A percentile compares a stretch with the other conserved stretches of the same genome.
phyloP scores from a whole-genome alignment of 2,329 filamentous ascomycete genomes.

The Colletotrichum magnum region DNA sequence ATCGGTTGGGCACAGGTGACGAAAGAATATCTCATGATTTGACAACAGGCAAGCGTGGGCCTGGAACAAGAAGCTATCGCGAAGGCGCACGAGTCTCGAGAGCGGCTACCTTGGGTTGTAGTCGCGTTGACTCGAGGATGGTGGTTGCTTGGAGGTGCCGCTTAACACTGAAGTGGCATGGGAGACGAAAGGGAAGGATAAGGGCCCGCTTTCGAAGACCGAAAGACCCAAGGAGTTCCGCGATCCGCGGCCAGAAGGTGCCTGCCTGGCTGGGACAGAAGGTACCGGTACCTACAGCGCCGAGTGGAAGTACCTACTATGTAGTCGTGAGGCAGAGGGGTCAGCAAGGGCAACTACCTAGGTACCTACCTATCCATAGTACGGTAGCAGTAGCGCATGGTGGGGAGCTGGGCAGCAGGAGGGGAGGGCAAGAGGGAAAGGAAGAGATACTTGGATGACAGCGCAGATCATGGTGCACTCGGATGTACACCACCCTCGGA shows the following conservation, averaged over 20 bases:
- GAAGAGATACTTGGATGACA: constrained; percentile 11
- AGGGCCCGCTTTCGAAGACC: constrained; percentile 15
- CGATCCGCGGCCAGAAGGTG: constrained; percentile 15
- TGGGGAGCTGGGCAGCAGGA: neutral
- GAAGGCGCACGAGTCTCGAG: constrained; percentile 6
- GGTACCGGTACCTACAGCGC: neutral
- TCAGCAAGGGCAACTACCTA: too few species aligned
- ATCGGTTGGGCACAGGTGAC: constrained; percentile 11
- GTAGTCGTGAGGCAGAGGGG: too few species aligned
- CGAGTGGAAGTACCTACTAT: too few species aligned
- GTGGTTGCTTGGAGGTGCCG: constrained; percentile 12
- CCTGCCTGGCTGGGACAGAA: neutral
- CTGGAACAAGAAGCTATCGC: constrained; percentile 30
- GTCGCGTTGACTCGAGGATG: constrained; percentile 34
- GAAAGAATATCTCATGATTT: constrained; percentile 32
- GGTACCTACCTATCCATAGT: too few species aligned
- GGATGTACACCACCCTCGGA: neutral
- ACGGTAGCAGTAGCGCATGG: neutral
- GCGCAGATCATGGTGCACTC: neutral
- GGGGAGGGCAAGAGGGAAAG: neutral
- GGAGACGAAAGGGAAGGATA: constrained; percentile 26
- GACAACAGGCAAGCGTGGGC: neutral
- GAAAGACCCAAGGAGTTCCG: neutral
- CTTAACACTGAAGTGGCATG: constrained; percentile 6
- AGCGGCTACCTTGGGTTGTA: constrained; percentile 20